Evolutionary conservation across 768 basidiomycete genomes (phyloP).

Genomic region (Pisolithus orientalis): DNA sequence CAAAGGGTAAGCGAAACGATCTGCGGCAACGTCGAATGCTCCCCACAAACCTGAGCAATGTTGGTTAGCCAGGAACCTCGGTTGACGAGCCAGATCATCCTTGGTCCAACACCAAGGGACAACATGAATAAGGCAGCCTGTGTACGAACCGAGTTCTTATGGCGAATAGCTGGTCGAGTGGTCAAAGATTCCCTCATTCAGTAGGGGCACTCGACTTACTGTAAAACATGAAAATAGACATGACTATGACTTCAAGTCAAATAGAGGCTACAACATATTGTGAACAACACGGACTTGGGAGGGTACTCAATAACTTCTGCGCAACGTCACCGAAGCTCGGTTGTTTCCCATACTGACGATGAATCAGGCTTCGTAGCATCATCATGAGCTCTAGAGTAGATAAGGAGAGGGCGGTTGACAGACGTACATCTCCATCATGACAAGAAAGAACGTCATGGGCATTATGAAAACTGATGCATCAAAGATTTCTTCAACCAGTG

Average conservation of each 20-base stretch:
- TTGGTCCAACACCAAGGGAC: constrained; percentile 50
- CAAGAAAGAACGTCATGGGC: constrained; percentile 66
- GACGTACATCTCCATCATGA: constrained; percentile 83
- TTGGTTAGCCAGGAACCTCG: constrained; percentile 62
- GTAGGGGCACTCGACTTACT: constrained; percentile 36
- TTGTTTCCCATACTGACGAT: constrained; percentile 70
- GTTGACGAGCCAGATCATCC: constrained; percentile 69
- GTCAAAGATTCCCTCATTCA: not conserved
- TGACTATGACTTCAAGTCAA: constrained; percentile 38
- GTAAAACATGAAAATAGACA: constrained; percentile 72
- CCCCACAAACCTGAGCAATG: constrained; percentile 58
- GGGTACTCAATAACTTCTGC: constrained; percentile 55
- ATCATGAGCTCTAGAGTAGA: not conserved
- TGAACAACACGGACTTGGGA: constrained; percentile 57
- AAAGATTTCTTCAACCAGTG: constrained; percentile 65
- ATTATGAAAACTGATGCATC: constrained; percentile 58
- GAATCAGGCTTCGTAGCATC: constrained; percentile 50
- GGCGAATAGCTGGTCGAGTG: constrained; percentile 42
- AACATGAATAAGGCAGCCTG: constrained; percentile 57
- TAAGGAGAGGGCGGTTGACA: not conserved
- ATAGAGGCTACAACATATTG: not conserved
- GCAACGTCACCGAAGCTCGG: constrained; percentile 41
- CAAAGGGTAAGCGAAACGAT: not conserved
- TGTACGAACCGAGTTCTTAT: constrained; percentile 48
- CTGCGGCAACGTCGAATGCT: not conserved